Conservation (phyloP, 78 protist genomes). For the Capsaspora owczarzaki region DNA sequence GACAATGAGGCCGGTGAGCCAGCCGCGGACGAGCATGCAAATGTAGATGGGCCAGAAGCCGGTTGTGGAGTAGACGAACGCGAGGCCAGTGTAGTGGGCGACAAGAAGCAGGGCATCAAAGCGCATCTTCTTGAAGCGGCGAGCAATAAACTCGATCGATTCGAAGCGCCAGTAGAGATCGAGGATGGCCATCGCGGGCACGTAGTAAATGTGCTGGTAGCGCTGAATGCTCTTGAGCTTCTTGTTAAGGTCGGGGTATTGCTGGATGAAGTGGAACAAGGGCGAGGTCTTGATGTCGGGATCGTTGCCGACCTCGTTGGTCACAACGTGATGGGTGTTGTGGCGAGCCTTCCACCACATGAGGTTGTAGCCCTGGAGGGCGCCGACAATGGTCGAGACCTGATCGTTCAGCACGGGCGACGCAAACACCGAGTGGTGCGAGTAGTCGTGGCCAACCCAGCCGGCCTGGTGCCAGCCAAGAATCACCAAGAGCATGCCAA, state of each 20-base stretch:
- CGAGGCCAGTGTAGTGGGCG: not conserved
- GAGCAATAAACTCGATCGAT: not conserved
- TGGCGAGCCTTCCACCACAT: slow-evolving; percentile 21
- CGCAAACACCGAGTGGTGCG: slow-evolving; percentile 13
- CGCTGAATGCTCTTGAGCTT: not conserved
- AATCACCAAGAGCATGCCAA: not conserved
- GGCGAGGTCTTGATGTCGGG: slow-evolving; percentile 10
- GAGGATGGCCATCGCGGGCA: not conserved
- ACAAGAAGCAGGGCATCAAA: not conserved
- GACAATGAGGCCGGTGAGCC: not conserved
- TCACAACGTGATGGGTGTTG: slow-evolving; percentile 5
- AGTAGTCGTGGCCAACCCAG: slow-evolving; percentile 17
- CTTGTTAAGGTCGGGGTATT: not conserved
- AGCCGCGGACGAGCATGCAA: not conserved
- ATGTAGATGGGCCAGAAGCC: not conserved
- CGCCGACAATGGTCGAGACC: not conserved
- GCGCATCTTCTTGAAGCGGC: not conserved
- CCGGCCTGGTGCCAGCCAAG: slow-evolving; percentile 10
- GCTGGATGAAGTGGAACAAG: slow-evolving; percentile 8
- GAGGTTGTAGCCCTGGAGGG: slow-evolving; percentile 5
- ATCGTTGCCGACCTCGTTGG: slow-evolving; percentile 22
- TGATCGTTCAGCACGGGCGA: not conserved
- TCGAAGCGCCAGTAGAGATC: slow-evolving; percentile 14
- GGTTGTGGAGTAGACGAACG: not conserved
- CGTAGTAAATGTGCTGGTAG: not conserved